Evolutionary conservation across 768 basidiomycete genomes (phyloP), one percentile per base, ranked within the genome.

Genomic region (Mycena belliarum): DNA sequence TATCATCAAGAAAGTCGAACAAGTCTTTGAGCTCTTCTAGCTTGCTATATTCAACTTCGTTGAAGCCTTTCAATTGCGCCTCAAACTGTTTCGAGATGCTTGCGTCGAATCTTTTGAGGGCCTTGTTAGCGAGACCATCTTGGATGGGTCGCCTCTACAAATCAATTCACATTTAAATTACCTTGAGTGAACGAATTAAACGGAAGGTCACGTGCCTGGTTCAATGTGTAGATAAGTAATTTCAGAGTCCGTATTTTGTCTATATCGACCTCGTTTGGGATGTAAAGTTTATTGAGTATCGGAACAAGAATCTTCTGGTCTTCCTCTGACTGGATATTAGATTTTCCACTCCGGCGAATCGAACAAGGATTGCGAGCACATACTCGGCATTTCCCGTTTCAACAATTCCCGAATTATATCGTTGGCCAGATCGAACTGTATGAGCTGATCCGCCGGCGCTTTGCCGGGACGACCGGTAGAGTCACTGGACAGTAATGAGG

Each of bases 1-100:
- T 81, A 12, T 84, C 82, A 60, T 92, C 90, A 68, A 91, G 65
- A 68, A 88, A 88, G 42, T 81, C 77, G 66, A 92, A 92, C 32
- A 89, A 65, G 0, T 82, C 79, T 37, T 83, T 79, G 25, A 89
- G 78, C 26, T 82, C 75, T 50, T 85, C 81, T 4, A 91, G 75
- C 53, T 87, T 76, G 55, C 87, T 75, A 56, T 83, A 86, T 38
- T 91, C 88, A 38, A 82, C 87, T 65, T 91, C 88, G 58, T 79
- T 83, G 68, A 92, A 87, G 57, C 79, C 81, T 57, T 86, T 84
- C 12, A 94, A 74, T 63, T 88, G 85, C 51, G 82, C 79, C 37
- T 84, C 82, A 60, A 86, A 93, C 65, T 84, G 86, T 76, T 92
- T 94, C 49, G 73, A 70, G 43, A 96, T 75, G 6, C 75, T 59